A percentile compares a stretch with the other conserved stretches of the same genome.
These are phyloP conservation scores for Beauveria asiatica DNA, from an alignment of 2,329 filamentous ascomycete genomes.

Conservation along the genomic window DNA sequence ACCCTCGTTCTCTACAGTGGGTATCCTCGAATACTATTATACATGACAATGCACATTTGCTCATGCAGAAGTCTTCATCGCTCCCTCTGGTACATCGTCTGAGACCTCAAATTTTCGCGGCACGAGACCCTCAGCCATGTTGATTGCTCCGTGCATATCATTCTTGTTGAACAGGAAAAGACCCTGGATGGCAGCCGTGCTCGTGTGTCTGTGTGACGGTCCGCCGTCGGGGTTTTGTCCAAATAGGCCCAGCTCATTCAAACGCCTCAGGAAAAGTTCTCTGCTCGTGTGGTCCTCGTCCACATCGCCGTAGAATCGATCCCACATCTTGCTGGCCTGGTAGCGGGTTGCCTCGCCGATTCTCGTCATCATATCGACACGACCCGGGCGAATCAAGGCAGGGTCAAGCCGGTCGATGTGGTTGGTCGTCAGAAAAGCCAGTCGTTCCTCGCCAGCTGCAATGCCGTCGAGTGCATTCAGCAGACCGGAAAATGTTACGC, in stretches of 20 bases:
- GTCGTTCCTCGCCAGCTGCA: constrained; percentile 88
- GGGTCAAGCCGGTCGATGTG: constrained; percentile 84
- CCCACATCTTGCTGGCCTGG: constrained; percentile 84
- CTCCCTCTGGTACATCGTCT: constrained; percentile 26
- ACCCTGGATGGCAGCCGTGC: constrained; percentile 87
- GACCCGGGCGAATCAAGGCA: constrained; percentile 79
- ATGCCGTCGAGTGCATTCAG: constrained; percentile 82
- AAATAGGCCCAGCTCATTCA: constrained; percentile 64
- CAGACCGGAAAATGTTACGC: constrained; percentile 88
- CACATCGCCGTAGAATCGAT: constrained; percentile 84
- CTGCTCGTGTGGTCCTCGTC: constrained; percentile 56
- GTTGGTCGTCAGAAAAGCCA: constrained; percentile 92
- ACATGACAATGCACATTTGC: background rate
- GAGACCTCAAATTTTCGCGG: constrained; percentile 47
- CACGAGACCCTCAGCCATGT: constrained; percentile 62
- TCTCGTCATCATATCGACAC: constrained; percentile 87
- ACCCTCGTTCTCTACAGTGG: background rate
- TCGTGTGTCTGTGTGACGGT: constrained; percentile 49
- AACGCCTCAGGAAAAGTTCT: constrained; percentile 59
- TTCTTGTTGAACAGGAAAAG: constrained; percentile 94
- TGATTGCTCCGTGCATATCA: constrained; percentile 77
- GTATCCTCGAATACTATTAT: background rate
- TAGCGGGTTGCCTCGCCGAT: constrained; percentile 81
- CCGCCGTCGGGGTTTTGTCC: constrained; percentile 43
- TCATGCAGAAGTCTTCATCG: constrained; percentile 25